A percentile compares a stretch with the other conserved stretches of the same genome.
Evolutionary conservation across 2,329 filamentous ascomycete genomes (phyloP).

Genomic region (Pezicula neosporulosa): DNA sequence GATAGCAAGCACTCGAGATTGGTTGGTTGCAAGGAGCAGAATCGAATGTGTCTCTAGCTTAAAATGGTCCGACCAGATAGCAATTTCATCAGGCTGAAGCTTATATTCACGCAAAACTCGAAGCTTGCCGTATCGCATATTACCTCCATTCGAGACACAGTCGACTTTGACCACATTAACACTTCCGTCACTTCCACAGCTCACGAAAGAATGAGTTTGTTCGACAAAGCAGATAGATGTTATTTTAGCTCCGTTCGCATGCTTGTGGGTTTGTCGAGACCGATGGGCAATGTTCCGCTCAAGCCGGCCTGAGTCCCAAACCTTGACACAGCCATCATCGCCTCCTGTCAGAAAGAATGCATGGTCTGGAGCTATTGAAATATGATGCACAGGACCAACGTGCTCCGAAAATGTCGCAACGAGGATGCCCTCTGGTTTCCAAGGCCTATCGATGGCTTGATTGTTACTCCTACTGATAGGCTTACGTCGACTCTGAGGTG

Average conservation of each 20-base stretch:
- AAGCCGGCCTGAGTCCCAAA: slow-evolving; percentile 88
- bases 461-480: slow-evolving; percentile 33
- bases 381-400: slow-evolving; percentile 73
- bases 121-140: slow-evolving; percentile 75
- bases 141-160: slow-evolving; percentile 51
- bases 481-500: slow-evolving; percentile 58
- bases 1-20: slow-evolving; percentile 76
- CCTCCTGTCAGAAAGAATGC: slow-evolving; percentile 92
- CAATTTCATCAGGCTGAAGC: slow-evolving; percentile 70
- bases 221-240: slow-evolving; percentile 88
- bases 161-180: slow-evolving; percentile 79
- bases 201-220: slow-evolving; percentile 89
- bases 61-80: slow-evolving; percentile 90
- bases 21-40: slow-evolving; percentile 81
- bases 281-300: slow-evolving; percentile 89
- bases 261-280: slow-evolving; percentile 80
- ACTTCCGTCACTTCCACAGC: slow-evolving; percentile 84
- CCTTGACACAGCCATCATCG: slow-evolving; percentile 83
- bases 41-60: slow-evolving; percentile 79
- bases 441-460: slow-evolving; percentile 50
- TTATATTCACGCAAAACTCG: slow-evolving; percentile 76
- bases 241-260: slow-evolving; percentile 68
- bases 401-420: slow-evolving; percentile 91
- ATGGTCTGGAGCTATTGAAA: slow-evolving; percentile 84
- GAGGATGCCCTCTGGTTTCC: slow-evolving; percentile 80